These are phyloP conservation scores for Coniella lustricola DNA, from an alignment of 2,329 filamentous ascomycete genomes.

Conservation along the genomic window DNA sequence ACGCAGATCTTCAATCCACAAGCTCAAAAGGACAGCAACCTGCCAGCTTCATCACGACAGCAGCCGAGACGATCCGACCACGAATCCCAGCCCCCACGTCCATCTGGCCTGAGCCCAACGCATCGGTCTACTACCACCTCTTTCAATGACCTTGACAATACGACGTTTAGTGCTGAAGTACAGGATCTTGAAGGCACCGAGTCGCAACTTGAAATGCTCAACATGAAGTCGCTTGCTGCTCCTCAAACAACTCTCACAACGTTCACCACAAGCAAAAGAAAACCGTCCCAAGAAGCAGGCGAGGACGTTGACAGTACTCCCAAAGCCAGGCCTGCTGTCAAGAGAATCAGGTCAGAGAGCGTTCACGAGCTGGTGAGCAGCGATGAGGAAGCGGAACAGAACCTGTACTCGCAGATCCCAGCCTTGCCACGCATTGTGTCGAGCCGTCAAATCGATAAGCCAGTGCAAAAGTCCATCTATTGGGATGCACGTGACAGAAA, in stretches of 20 bases:
- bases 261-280: conserved; percentile 49
- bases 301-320: conserved; percentile 40
- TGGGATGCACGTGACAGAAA: conserved; percentile 47
- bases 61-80: conserved; percentile 14
- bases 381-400: conserved; percentile 19
- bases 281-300: conserved; percentile 43
- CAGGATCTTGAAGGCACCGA: conserved; percentile 49
- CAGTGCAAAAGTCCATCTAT: conserved; percentile 48
- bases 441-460: conserved; percentile 50
- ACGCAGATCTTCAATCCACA: conserved; percentile 35
- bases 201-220: conserved; percentile 35
- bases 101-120: conserved; percentile 22
- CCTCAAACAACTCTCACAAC: conserved; percentile 19
- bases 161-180: conserved; percentile 45
- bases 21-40: conserved; percentile 41
- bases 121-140: conserved; percentile 30
- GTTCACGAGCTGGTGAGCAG: conserved; percentile 26
- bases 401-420: conserved; percentile 41
- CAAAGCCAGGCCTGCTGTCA: conserved; percentile 41
- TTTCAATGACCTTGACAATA: conserved; percentile 42
- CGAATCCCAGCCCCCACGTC: conserved; percentile 16
- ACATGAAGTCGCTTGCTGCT: conserved; percentile 32
- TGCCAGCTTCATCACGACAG: conserved; percentile 29
- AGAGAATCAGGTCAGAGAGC: conserved; percentile 47
- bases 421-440: conserved; percentile 42